Evolutionary conservation across 2,329 filamentous ascomycete species (phyloP), one percentile per base, ranked within the genome.

Genomic region (Pseudonectria foliicola): DNA sequence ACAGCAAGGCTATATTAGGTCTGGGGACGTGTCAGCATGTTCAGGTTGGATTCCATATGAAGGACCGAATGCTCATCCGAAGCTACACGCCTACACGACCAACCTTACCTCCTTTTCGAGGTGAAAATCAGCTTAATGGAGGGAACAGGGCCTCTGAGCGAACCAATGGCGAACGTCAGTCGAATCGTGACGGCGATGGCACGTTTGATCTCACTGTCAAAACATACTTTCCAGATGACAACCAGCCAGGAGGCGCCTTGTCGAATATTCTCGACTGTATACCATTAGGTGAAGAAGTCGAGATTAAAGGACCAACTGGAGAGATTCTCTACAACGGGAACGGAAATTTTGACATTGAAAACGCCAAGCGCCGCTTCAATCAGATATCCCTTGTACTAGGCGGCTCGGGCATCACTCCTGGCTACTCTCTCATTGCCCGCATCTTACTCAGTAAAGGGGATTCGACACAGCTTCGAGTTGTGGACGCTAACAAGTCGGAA

Each of bases 171-270:
- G 18, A 21, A 8, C 18, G 5, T 5, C 5, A 21, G 18, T 21
- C 18, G 18, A 21, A 21, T 4, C 24, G 38, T 16, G 55, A 67
- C 32, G 57, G 62, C 14, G 53, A 63, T 29, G 64, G 64, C 4
- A 68, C 62, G 1, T 72, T 73, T 43, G 59, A 72, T 13, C 56
- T 72, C 3, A 62, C 64, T 0, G 59, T 72, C 25, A 73, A 75
- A 43, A 73, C 68, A 1, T 74, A 75, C 46, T 70, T 67, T 36
- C 68, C 70, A 0, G 60, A 55, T 25, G 42, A 55, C 1, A 52
- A 55, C 3, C 66, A 72, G 42, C 70, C 70, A 1, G 70, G 71
- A 11, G 70, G 71, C n/a, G 69, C 70, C 8, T 62, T 75, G 54
- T 66, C 60, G 27, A 73, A 72, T 38, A 66, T 74, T 33, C 62